These are phyloP conservation scores for Sextonia rubra DNA, from an alignment of 164 flowering plant species.

Conservation along the genomic window DNA sequence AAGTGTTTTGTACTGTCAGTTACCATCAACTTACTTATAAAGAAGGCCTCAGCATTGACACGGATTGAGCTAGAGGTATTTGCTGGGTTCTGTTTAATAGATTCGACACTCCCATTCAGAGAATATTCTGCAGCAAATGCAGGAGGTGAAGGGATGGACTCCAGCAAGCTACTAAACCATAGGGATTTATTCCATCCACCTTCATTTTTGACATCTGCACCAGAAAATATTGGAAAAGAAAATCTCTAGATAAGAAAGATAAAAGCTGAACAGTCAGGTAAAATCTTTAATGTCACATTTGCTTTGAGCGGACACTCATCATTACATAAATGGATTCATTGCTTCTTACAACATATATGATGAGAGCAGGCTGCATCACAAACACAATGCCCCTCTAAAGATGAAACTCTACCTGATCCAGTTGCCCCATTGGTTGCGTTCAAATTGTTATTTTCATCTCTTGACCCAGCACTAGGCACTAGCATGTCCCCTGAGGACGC, in stretches of 20 bases:
- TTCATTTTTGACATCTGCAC: slow-evolving; percentile 35
- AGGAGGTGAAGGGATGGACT: slow-evolving; percentile 52
- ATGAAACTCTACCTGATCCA: slow-evolving; percentile 24
- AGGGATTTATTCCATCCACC: slow-evolving; percentile 21
- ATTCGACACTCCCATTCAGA: slow-evolving; percentile 27
- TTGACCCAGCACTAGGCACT: slow-evolving; percentile 6
- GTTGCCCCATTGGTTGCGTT: not conserved
- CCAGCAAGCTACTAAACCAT: slow-evolving; percentile 43
- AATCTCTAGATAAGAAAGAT: not conserved
- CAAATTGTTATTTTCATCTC: not conserved
- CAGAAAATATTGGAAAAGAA: slow-evolving; percentile 2
- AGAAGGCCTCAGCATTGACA: slow-evolving; percentile 52
- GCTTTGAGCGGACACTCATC: not conserved
- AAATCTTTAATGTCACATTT: not conserved
- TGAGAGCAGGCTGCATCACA: not conserved
- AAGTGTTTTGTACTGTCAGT: slow-evolving; percentile 25
- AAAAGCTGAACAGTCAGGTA: not conserved
- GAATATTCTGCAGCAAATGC: slow-evolving; percentile 62
- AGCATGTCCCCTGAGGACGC: slow-evolving; percentile 40
- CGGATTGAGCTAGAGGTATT: slow-evolving; percentile 42
- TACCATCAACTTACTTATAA: slow-evolving; percentile 22
- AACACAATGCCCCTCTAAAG: too few species aligned
- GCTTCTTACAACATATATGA: not conserved
- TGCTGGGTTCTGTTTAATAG: slow-evolving; percentile 29
- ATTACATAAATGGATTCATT: not conserved